Evolutionary conservation across 2,329 filamentous ascomycete genomes (phyloP).

Genomic region (Teratosphaeria nubilosa): DNA sequence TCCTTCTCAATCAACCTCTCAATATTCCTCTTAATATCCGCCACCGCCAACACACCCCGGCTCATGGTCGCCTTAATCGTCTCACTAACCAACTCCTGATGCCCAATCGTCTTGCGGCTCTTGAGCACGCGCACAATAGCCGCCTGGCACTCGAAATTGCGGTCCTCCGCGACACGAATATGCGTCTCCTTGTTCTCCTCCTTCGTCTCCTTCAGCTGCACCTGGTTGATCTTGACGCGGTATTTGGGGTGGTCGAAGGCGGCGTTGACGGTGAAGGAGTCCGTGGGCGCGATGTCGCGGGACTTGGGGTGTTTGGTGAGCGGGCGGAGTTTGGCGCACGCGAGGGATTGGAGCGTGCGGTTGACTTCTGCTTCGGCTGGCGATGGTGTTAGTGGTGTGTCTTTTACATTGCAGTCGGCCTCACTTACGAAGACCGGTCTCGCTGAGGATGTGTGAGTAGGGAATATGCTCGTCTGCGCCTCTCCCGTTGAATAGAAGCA

Average conservation of each 20-base stretch:
- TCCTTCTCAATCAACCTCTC: constrained; percentile 94
- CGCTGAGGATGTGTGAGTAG: constrained; percentile 65
- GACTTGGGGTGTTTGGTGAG: constrained; percentile 77
- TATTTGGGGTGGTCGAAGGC: constrained; percentile 71
- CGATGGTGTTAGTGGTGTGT: constrained; percentile 18
- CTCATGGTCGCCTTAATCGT: constrained; percentile 85
- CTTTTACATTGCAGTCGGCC: not conserved
- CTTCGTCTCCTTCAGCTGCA: constrained; percentile 91
- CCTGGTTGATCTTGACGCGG: constrained; percentile 96
- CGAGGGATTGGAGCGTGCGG: constrained; percentile 87
- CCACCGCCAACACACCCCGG: constrained; percentile 72
- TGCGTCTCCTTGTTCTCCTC: constrained; percentile 93
- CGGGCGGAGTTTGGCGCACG: constrained; percentile 79
- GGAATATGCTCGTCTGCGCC: constrained; percentile 53
- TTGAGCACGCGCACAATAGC: constrained; percentile 98
- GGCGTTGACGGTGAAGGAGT: constrained; percentile 76
- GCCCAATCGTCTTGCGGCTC: constrained; percentile 74
- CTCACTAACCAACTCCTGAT: constrained; percentile 79
- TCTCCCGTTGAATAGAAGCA: constrained; percentile 78
- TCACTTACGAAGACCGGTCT: constrained; percentile 62
- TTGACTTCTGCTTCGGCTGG: constrained; percentile 64
- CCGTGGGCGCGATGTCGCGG: constrained; percentile 60
- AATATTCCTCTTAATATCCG: constrained; percentile 93
- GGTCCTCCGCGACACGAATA: constrained; percentile 75
- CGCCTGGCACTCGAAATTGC: constrained; percentile 93